phyloP scores from a whole-genome alignment of 2,329 filamentous ascomycete genomes.

The Macrophomina phaseolina region DNA sequence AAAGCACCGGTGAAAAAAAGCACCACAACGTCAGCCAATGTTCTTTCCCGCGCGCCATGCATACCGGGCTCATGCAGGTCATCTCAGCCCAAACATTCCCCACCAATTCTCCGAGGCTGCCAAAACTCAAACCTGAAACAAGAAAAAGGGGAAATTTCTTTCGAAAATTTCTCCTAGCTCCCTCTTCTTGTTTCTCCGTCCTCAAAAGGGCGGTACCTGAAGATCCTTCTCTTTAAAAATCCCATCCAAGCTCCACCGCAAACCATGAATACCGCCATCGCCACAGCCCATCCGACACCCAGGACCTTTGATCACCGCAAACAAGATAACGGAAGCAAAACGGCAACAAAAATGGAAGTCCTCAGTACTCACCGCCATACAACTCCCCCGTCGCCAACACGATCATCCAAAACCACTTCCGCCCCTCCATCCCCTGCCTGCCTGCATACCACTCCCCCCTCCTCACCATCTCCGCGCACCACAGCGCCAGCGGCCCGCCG shows the following conservation, averaged over 20 bases:
- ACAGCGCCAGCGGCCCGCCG: conserved; percentile 63
- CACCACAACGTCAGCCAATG: conserved; percentile 45
- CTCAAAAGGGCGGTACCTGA: not conserved
- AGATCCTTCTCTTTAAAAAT: not conserved
- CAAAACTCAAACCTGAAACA: not conserved
- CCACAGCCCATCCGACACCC: too few relatives aligned
- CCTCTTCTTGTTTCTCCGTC: not conserved
- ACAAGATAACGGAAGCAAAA: too few relatives aligned
- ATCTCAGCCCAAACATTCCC: conserved; percentile 30
- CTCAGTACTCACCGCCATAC: conserved; percentile 57
- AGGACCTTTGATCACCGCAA: too few relatives aligned
- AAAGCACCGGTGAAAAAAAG: conserved; percentile 29
- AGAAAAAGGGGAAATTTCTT: not conserved
- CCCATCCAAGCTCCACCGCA: not conserved
- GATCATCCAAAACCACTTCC: conserved; percentile 59
- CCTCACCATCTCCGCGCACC: conserved; percentile 60
- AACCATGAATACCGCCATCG: too few relatives aligned
- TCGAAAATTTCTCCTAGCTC: not conserved
- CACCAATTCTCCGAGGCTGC: conserved; percentile 25
- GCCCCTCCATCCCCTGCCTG: conserved; percentile 40
- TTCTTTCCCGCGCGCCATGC: conserved; percentile 30
- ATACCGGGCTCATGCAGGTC: conserved; percentile 29
- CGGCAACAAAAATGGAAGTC: not conserved
- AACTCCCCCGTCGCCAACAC: conserved; percentile 67
- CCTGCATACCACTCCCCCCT: conserved; percentile 38